Evolutionary conservation across 2,329 filamentous ascomycete species (phyloP).

Genomic region (Trichoderma endophyticum): DNA sequence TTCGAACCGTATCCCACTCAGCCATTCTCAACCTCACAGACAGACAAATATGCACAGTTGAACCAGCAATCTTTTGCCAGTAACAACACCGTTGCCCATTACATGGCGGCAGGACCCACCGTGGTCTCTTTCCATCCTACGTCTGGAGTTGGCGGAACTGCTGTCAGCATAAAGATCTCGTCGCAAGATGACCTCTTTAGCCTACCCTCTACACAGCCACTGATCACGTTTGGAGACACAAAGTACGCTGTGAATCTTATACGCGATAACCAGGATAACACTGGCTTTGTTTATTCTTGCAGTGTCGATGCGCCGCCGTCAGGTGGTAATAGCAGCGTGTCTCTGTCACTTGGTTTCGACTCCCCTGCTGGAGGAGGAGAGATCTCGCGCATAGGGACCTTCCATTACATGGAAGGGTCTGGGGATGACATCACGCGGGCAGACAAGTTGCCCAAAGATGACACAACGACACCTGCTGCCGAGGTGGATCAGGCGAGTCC

Average conservation of each 20-base stretch:
- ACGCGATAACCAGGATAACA: constrained; percentile 52
- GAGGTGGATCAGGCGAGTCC: constrained; percentile 39
- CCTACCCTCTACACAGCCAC: constrained; percentile 57
- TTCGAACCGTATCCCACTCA: constrained; percentile 53
- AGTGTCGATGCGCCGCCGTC: constrained; percentile 67
- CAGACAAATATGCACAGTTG: constrained; percentile 51
- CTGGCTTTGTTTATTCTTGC: constrained; percentile 68
- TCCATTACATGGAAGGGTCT: constrained; percentile 53
- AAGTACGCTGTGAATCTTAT: constrained; percentile 61
- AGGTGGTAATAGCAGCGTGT: constrained; percentile 48
- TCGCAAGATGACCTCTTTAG: constrained; percentile 68
- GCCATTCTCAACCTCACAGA: constrained; percentile 44
- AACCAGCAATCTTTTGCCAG: constrained; percentile 56
- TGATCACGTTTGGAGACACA: constrained; percentile 74
- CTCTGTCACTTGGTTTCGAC: constrained; percentile 53
- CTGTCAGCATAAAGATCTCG: constrained; percentile 70
- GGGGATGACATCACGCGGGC: constrained; percentile 42
- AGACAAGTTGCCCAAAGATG: constrained; percentile 37
- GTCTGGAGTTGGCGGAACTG: constrained; percentile 65
- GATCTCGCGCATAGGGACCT: constrained; percentile 46
- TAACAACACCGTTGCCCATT: constrained; percentile 63
- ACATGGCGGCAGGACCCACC: constrained; percentile 56
- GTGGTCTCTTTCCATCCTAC: constrained; percentile 69
- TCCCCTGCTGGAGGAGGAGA: constrained; percentile 51
- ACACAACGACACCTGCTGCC: constrained; percentile 36